These are phyloP conservation scores for Verbena officinalis DNA, from an alignment of 257 asterid species.

Conservation along the genomic window DNA sequence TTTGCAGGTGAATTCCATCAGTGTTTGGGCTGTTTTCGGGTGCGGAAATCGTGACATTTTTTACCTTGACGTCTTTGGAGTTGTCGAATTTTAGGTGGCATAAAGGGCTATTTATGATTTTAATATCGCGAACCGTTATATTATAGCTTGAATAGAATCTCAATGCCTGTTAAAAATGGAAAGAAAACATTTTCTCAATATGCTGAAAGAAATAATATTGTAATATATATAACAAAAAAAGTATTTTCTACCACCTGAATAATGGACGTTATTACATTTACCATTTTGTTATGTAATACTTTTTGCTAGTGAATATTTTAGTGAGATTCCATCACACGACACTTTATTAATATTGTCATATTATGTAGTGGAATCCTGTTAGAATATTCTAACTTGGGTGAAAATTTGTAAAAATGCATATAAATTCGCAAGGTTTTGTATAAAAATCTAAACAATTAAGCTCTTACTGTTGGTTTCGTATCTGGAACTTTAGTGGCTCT, in stretches of 20 bases:
- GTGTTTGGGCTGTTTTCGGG: constrained; percentile 81
- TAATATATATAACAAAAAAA: no score
- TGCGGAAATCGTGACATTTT: constrained; percentile 70
- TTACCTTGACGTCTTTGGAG: constrained; percentile 54
- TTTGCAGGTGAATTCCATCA: constrained; percentile 87
- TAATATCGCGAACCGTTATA: constrained; percentile 56
- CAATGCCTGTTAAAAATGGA: constrained; percentile 55
- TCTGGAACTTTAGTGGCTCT: constrained; percentile 36
- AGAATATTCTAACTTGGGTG: no score
- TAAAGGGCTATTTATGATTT: constrained; percentile 63
- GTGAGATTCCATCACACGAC: no score
- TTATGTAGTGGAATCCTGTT: no score
- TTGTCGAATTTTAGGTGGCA: constrained; percentile 85
- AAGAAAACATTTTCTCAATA: not conserved
- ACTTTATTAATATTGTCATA: no score
- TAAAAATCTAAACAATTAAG: not conserved
- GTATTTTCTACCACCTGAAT: no score
- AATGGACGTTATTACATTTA: no score
- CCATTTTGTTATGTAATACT: no score
- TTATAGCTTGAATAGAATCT: constrained; percentile 67
- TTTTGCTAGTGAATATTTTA: no score
- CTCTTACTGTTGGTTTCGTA: constrained; percentile 78
- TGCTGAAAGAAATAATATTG: no score
- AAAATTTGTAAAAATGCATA: no score
- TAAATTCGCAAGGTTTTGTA: no score